Percentiles rank a stretch among this genome's conserved stretches.
Conservation (phyloP, 208 protist genomes). For the Trypanosomatidae sp. region DNA sequence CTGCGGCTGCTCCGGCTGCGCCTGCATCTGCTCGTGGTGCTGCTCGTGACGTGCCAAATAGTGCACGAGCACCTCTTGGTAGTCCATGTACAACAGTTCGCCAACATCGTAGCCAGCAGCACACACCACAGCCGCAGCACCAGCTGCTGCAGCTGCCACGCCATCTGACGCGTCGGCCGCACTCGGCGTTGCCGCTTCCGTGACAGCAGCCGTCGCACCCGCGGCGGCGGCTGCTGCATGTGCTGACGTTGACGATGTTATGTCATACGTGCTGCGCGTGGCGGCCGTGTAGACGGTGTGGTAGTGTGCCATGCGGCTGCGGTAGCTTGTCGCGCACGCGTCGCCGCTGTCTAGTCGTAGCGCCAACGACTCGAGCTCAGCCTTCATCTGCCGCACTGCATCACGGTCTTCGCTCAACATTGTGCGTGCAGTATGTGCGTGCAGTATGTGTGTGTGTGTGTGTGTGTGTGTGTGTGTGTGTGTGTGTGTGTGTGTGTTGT, state of each 20-base stretch:
- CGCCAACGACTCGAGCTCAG: slow-evolving; percentile 73
- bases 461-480: slow-evolving; percentile 3
- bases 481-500: no score
- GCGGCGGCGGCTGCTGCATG: no score
- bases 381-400: slow-evolving; percentile 70
- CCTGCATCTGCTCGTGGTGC: no score
- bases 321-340: slow-evolving; percentile 44
- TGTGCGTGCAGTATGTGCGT: background rate
- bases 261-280: slow-evolving; percentile 42
- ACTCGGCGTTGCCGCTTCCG: no score
- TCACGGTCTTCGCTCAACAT: slow-evolving; percentile 78
- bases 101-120: slow-evolving; percentile 36
- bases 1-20: no score
- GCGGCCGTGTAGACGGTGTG: slow-evolving; percentile 71
- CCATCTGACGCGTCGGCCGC: no score
- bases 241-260: no score
- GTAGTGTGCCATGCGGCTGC: slow-evolving; percentile 73
- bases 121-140: no score
- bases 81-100: slow-evolving; percentile 82
- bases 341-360: slow-evolving; percentile 19
- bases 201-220: no score
- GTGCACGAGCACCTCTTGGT: slow-evolving; percentile 82
- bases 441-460: background rate
- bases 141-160: no score
- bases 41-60: no score